These are phyloP conservation scores for Nothophaeocryptopus gaeumannii DNA, from an alignment of 2,329 filamentous ascomycete genomes.

Conservation along the genomic window DNA sequence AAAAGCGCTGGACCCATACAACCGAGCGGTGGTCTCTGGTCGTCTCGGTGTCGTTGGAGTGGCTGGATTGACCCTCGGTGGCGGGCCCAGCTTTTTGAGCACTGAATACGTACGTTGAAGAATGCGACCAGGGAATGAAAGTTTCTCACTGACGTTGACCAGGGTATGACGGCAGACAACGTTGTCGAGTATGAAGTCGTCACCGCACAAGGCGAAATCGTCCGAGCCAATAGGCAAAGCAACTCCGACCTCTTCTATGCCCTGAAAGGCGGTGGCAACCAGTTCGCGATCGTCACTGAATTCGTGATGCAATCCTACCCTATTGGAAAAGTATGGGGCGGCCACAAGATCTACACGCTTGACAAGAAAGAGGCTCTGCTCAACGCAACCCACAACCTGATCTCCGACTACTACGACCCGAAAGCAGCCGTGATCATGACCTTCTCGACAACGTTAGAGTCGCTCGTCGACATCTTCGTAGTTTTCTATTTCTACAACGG, in stretches of 20 bases:
- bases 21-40: conserved; percentile 24
- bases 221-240: conserved; percentile 24
- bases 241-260: conserved; percentile 30
- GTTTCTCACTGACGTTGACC: background rate
- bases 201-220: conserved; percentile 25
- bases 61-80: conserved; percentile 31
- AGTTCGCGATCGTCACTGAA: conserved; percentile 39
- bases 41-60: conserved; percentile 29
- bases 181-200: conserved; percentile 34
- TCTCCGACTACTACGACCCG: conserved; percentile 56
- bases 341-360: conserved; percentile 43
- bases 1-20: conserved; percentile 21
- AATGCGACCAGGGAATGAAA: background rate
- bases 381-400: conserved; percentile 46
- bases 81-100: conserved; percentile 28
- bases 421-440: conserved; percentile 62
- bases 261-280: conserved; percentile 27
- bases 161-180: conserved; percentile 31
- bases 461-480: conserved; percentile 54
- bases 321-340: conserved; percentile 43
- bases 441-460: conserved; percentile 45
- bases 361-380: conserved; percentile 44
- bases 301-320: conserved; percentile 31
- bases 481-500: conserved; percentile 59
- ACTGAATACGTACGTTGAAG: conserved; percentile 30